Base-by-base conservation (phyloP, 2,329 filamentous ascomycete genomes). In the Emergomyces pasteurianus region DNA sequence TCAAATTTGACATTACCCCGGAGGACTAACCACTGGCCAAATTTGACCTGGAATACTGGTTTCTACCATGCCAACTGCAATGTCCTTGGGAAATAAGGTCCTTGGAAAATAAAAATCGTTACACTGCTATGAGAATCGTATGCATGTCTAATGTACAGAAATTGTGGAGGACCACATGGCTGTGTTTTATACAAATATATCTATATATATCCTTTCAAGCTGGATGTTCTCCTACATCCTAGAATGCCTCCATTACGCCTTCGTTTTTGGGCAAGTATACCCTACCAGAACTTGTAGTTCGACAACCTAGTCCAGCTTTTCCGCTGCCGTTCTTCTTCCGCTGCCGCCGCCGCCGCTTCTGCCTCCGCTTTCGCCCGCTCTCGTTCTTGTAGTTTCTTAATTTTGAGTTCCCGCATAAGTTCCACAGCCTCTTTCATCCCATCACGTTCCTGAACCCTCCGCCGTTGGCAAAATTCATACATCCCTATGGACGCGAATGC, bases 371-470 rank as follows among this genome's bases (percentile, higher is more conserved):
- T 72, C 56, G 71, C 70, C 59, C 78, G 77, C 65, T 77, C 78
- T 52, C 71, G 66, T 58, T 78, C 75, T 62, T 72, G 73, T 66
- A 85, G 81, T 70, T 86, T 83, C 73, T 88, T 85, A 4, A 81
- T 79, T 69, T 89, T 86, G 73, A 91, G 86, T 67, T 83, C 80
- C 69, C 88, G 85, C 73, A 92, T 87, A 62, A 94, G 83, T 71
- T 95, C 90, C 60, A 95, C 87, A 3, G 89, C 89, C 65, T 90
- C 81, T 72, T 88, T 88, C 86, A 99, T 92, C 64, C 90, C 88
- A 63, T 86, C 84, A 67, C 86, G 83, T 75, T 97, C 92, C 63
- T 87, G 81, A 55, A 83, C 80, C 62, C 91, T 81, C 63, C 83
- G 82, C 66, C 86, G 86, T 69, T 91, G 86, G 76, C 92, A 97